Evolutionary conservation across 1,284 basidiomycete species (phyloP), one percentile per base, ranked within the genome.

Genomic region (Ganoderma meredithae): DNA sequence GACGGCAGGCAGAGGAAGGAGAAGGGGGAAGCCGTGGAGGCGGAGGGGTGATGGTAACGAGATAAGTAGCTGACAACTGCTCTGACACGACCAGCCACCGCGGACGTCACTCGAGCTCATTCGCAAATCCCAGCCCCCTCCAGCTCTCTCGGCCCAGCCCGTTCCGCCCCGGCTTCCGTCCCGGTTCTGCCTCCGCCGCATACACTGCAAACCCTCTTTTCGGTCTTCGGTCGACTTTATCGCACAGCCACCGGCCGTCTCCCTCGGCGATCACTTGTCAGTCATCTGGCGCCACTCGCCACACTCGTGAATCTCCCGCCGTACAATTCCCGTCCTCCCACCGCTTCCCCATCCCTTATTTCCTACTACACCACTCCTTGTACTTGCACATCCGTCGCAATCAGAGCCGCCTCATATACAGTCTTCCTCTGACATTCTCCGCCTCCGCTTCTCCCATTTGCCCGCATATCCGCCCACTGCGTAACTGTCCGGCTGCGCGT

Each of bases 21-120:
- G 63, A 43, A 60, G 49, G 36, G 62, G 62, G 56, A 58, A 39
- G 22, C 64, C 60, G 53, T 19, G 43, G 62, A 55, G 47, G 25
- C n/a, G 36, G 43, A 13, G 53, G 53, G 10, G 63, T 58, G 55
- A 58, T 67, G 68, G 68, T 66, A 69, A 69, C 68, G 52, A 67
- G 63, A 55, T 63, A 33, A 31, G 31, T 31, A 31, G 58, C 53
- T 59, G 43, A 47, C 52, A 40, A 22, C 53, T 36, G 9, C 44
- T 43, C 47, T 40, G 44, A 31, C 27, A 52, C 33, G 53, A 53
- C 41, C 9, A 47, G 9, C n/a, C 44, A 10, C 44, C 10, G n/a
- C n/a, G n/a, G n/a, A 47, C 44, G 44, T 47, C 44, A 19, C 43
- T 44, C 44, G 7, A 9, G 19, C 44, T 1, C n/a, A 10, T 25